These are phyloP conservation scores for Eremomyces bilateralis DNA, from an alignment of 495 filamentous ascomycete species.

Conservation along the genomic window DNA sequence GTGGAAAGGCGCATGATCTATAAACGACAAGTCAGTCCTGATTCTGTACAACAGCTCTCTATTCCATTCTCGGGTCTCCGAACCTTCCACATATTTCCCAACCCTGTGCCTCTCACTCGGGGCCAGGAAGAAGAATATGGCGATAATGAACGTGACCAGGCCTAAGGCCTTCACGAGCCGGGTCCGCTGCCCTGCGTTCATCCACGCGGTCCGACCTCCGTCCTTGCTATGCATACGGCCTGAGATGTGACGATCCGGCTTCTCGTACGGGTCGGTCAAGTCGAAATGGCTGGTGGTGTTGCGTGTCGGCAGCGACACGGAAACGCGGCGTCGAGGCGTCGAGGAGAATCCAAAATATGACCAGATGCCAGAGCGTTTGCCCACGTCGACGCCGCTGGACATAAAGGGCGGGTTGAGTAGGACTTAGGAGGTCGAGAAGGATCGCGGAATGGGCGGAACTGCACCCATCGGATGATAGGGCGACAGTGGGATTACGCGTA, in stretches of 20 bases:
- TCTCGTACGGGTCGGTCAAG: conserved; percentile 23
- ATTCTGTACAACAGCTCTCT: too few relatives aligned
- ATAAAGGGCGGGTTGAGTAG: conserved; percentile 12
- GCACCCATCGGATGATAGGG: not conserved
- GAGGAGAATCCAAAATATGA: conserved; percentile 25
- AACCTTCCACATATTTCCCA: conserved; percentile 5
- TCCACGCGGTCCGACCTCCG: conserved; percentile 20
- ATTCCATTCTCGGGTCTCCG: too few relatives aligned
- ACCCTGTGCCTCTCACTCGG: conserved; percentile 25
- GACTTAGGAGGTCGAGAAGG: not conserved
- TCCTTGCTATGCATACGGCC: not conserved
- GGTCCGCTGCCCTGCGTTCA: conserved; percentile 24
- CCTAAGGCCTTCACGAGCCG: conserved; percentile 68
- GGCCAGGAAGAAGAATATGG: conserved; percentile 55
- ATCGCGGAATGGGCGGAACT: not conserved
- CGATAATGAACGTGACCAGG: conserved; percentile 48
- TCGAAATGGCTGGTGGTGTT: too few relatives aligned
- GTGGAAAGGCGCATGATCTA: too few relatives aligned
- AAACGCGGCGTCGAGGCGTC: conserved; percentile 15
- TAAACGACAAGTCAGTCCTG: too few relatives aligned
- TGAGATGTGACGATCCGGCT: conserved; percentile 18
- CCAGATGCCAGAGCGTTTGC: conserved; percentile 24
- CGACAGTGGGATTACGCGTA: not conserved
- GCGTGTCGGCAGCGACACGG: conserved; percentile 20
- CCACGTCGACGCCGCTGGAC: conserved; percentile 22